A percentile compares a stretch with the other conserved stretches of the same genome.
These are phyloP conservation scores for Ormosia emarginata DNA, from an alignment of 306 rosid species.

Conservation along the genomic window DNA sequence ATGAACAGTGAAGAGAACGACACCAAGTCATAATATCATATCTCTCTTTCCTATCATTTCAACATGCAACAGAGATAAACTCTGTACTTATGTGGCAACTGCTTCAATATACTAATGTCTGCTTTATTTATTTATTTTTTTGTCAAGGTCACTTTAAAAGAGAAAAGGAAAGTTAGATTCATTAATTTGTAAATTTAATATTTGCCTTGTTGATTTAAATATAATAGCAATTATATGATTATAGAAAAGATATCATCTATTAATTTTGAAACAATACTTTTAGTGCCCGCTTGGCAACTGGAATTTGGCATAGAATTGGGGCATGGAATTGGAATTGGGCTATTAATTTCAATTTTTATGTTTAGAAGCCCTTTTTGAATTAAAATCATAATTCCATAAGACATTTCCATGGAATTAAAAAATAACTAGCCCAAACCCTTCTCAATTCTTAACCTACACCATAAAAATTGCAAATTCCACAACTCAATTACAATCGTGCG, in stretches of 20 bases:
- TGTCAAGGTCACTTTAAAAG: neutral
- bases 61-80: neutral
- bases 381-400: no score
- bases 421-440: no score
- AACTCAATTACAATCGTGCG: no score
- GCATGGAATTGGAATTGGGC: no score
- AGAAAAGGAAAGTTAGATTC: neutral
- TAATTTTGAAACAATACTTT: neutral
- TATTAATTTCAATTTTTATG: no score
- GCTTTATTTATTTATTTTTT: neutral
- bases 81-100: neutral
- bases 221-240: neutral
- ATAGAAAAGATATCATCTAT: neutral
- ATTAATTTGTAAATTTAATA: neutral
- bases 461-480: no score
- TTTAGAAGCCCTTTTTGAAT: no score
- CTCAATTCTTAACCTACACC: no score
- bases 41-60: neutral
- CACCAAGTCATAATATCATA: neutral
- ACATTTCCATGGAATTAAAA: no score
- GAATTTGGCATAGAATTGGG: no score
- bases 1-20: constrained; percentile 16
- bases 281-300: neutral
- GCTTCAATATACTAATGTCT: neutral
- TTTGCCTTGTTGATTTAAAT: neutral